A percentile compares a stretch with the other conserved stretches of the same genome.
Conservation (phyloP, 1,284 basidiomycete species). For the Sanghuangporus sanghuang region DNA sequence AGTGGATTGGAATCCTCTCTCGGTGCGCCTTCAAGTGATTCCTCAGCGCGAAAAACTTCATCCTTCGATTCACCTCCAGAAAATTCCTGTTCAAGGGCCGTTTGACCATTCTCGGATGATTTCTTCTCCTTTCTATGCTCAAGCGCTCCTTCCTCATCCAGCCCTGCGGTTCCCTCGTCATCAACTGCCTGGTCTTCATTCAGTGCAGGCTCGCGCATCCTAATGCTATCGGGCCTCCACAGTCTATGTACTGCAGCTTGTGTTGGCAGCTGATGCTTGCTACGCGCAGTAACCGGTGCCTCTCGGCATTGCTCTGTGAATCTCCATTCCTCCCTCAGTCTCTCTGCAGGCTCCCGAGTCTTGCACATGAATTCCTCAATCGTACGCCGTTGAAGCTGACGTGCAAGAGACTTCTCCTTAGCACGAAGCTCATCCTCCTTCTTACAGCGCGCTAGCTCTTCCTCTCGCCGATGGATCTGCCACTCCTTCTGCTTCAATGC, state of each 20-base stretch:
- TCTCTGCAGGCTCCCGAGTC: neutral
- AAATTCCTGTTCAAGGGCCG: too few species aligned
- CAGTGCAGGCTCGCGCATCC: too few species aligned
- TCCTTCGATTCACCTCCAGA: too few species aligned
- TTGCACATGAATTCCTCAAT: neutral
- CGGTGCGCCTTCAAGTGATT: neutral
- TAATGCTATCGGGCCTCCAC: too few species aligned
- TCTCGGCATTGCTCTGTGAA: neutral
- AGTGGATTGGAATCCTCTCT: neutral
- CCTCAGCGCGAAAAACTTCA: too few species aligned
- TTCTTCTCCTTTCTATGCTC: too few species aligned
- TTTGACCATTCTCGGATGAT: too few species aligned
- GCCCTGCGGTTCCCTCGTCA: too few species aligned
- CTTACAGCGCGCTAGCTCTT: neutral
- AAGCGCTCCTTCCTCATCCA: too few species aligned
- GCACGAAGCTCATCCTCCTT: conserved; percentile 12
- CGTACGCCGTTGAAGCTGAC: neutral
- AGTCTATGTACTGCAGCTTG: too few species aligned
- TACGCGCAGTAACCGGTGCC: neutral
- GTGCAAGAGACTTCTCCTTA: conserved; percentile 7
- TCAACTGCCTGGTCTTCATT: too few species aligned
- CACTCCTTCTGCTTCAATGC: conserved; percentile 5
- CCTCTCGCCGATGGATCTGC: conserved; percentile 8
- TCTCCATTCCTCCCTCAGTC: neutral
- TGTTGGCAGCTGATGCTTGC: too few species aligned